Percentiles rank a stretch among this genome's conserved stretches.
Evolutionary conservation across 139 green algal genomes (phyloP).

Genomic region (Edaphochlamys debaryana): DNA sequence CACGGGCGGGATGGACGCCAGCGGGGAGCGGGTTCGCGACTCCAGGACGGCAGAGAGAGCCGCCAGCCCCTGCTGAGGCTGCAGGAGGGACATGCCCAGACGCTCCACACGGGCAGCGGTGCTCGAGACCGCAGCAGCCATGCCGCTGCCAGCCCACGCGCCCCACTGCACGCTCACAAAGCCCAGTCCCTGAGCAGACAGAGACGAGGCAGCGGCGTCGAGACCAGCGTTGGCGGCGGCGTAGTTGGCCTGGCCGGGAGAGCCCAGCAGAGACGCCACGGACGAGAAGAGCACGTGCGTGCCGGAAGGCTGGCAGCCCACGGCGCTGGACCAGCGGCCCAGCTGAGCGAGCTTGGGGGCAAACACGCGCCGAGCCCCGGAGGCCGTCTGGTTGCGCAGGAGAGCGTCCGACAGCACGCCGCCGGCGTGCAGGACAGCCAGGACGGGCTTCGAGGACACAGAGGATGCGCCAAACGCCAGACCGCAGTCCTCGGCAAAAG

Average conservation of each 20-base stretch:
- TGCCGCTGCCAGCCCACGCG: slow-evolving; percentile 61
- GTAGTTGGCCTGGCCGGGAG: slow-evolving; percentile 85
- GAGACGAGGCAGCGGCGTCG: slow-evolving; percentile 52
- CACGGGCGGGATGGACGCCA: not conserved
- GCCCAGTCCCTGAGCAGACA: not conserved
- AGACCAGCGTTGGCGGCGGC: slow-evolving; percentile 77
- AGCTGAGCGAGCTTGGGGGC: slow-evolving; percentile 66
- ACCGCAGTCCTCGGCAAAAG: slow-evolving; percentile 7
- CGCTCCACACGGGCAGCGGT: slow-evolving; percentile 46
- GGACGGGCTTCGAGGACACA: not conserved
- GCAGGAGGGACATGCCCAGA: slow-evolving; percentile 66
- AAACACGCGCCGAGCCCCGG: slow-evolving; percentile 41
- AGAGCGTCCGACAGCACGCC: slow-evolving; percentile 69
- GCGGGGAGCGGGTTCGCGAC: too few relatives aligned
- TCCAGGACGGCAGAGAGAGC: too few relatives aligned
- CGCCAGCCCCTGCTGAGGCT: slow-evolving; percentile 40
- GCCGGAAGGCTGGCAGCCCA: slow-evolving; percentile 40
- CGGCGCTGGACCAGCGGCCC: slow-evolving; percentile 17
- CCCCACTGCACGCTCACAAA: slow-evolving; percentile 51
- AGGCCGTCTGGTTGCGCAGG: slow-evolving; percentile 50
- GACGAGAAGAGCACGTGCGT: slow-evolving; percentile 76
- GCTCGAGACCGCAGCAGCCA: slow-evolving; percentile 32
- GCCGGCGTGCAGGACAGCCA: slow-evolving; percentile 62
- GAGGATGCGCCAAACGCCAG: not conserved
- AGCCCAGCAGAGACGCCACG: slow-evolving; percentile 79